Base-by-base conservation (phyloP, 2,329 filamentous ascomycete genomes). In the Diaporthe ilicicola region DNA sequence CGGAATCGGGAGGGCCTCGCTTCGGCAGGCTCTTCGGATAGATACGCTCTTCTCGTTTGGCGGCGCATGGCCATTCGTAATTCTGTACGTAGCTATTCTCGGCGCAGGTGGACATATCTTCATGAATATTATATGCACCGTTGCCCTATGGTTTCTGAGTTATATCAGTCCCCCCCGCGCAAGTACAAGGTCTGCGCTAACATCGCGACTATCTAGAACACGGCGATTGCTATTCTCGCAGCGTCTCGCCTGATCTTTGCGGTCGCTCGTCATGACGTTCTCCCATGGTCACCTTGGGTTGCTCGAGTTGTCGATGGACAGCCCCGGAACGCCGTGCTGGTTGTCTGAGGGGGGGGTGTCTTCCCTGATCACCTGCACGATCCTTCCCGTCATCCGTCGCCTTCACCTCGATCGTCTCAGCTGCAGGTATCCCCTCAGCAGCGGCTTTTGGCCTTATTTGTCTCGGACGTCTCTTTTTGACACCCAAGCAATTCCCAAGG, bases 241-340 rank as follows among this genome's bases (percentile, higher is more conserved):
- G 86, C 87, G 17, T 90, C 88, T 4, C 85, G 88, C n/a, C 82
- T 90, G 2, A 88, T 91, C 74, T 90, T 89, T 76, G 89, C 88
- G 51, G 88, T 91, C 4, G 89, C 89, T 34, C 84, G 88, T 55
- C 89, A 91, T 75, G 87, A 88, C 44, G 87, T 90, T 24, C 81
- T 90, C 3, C 88, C 89, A 0, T 89, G 86, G 78, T 89, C 88
- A 1, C 76, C 82, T 42, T 89, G 88, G 86, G 89, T 90, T 53
- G 85, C 87, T 4, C 78, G 82, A 22, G 87, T 91, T 2, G 78
- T 83, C 10, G 81, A 84, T 29, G 89, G 88, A 65, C 88, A 90
- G 73, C 89, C 89, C 0, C 84, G 85, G 17, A 90, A 90, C 74
- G 88, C 89, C 6, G 85, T 91, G 53, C 83, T 88, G 22, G 86